Evolutionary conservation across 352 stramenopile species (phyloP).

Genomic region (Pythium sp.): DNA sequence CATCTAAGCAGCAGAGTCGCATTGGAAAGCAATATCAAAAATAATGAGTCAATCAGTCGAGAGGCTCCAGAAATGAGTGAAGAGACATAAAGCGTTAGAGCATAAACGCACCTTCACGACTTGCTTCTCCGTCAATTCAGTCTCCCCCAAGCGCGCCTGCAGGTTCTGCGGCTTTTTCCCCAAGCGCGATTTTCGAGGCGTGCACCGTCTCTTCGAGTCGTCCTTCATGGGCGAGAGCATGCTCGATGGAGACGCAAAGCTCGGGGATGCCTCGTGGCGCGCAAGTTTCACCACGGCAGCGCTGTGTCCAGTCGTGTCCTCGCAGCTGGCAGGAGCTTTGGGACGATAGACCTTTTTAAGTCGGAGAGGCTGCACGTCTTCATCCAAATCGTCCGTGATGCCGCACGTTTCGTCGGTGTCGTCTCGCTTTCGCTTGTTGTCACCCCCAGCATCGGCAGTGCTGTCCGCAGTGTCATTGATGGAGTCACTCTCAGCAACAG

Average conservation of each 20-base stretch:
- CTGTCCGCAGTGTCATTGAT: not conserved
- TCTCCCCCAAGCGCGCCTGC: constrained; percentile 32
- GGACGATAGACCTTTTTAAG: constrained; percentile 8
- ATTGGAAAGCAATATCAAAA: not conserved
- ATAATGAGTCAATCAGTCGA: not conserved
- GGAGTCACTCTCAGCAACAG: not conserved
- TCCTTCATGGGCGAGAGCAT: constrained; percentile 57
- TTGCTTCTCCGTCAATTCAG: constrained; percentile 30
- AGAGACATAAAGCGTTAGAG: not conserved
- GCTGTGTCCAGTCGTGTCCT: not conserved
- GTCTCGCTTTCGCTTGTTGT: constrained; percentile 17
- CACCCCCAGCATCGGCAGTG: not conserved
- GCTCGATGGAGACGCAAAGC: constrained; percentile 17
- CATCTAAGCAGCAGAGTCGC: constrained; percentile 18
- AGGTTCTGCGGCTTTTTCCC: constrained; percentile 45
- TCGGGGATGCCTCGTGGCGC: constrained; percentile 7
- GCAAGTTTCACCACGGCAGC: not conserved
- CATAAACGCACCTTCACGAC: constrained; percentile 27
- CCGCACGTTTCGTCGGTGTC: not conserved
- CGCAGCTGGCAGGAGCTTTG: not conserved
- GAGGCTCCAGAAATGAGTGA: not conserved
- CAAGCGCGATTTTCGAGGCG: constrained; percentile 36
- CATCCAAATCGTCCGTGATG: not conserved
- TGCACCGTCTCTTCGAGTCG: constrained; percentile 38
- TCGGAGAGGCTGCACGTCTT: constrained; percentile 11